These are phyloP conservation scores for Diospyros lotus DNA, from an alignment of 148 eudicot genomes.

Conservation along the genomic window DNA sequence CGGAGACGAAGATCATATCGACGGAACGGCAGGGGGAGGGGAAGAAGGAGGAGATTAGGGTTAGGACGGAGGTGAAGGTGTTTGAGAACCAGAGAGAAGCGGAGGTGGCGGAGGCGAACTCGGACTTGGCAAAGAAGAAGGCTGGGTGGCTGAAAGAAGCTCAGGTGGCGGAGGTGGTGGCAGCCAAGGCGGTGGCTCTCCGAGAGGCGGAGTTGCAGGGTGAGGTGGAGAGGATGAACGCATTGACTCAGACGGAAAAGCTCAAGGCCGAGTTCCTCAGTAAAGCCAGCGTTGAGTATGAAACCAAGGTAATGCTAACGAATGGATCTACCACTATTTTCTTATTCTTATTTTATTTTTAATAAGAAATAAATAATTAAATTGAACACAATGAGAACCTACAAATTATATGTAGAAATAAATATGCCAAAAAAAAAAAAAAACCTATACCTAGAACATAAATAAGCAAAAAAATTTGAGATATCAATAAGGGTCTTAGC, in stretches of 20 bases:
- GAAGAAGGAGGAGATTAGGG: slow-evolving; percentile 20
- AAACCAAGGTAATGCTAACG: slow-evolving; percentile 10
- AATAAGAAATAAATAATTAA: too few relatives aligned
- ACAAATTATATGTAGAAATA: too few relatives aligned
- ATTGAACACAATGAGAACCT: too few relatives aligned
- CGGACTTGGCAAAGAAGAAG: slow-evolving; percentile 25
- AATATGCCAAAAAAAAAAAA: too few relatives aligned
- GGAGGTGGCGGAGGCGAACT: slow-evolving; percentile 25
- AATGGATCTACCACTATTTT: too few relatives aligned
- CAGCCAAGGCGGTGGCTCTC: slow-evolving; percentile 18
- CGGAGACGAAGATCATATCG: slow-evolving; percentile 20
- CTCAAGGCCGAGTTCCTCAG: slow-evolving; percentile 26
- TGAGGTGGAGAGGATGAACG: slow-evolving; percentile 26
- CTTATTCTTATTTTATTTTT: too few relatives aligned
- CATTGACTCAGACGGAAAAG: slow-evolving; percentile 21
- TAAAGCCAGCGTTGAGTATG: slow-evolving; percentile 28
- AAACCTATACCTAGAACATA: too few relatives aligned
- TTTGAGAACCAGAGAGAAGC: slow-evolving; percentile 26
- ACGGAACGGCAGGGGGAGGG: slow-evolving; percentile 24
- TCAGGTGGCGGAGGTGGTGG: slow-evolving; percentile 22
- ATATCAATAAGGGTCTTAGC: too few relatives aligned
- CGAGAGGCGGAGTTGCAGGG: slow-evolving; percentile 25
- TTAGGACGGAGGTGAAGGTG: slow-evolving; percentile 19
- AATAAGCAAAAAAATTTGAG: too few relatives aligned
- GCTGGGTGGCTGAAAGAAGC: slow-evolving; percentile 25